phyloP scores from a whole-genome alignment of 1,284 basidiomycete species.

The Fistulinella cinereoalba region DNA sequence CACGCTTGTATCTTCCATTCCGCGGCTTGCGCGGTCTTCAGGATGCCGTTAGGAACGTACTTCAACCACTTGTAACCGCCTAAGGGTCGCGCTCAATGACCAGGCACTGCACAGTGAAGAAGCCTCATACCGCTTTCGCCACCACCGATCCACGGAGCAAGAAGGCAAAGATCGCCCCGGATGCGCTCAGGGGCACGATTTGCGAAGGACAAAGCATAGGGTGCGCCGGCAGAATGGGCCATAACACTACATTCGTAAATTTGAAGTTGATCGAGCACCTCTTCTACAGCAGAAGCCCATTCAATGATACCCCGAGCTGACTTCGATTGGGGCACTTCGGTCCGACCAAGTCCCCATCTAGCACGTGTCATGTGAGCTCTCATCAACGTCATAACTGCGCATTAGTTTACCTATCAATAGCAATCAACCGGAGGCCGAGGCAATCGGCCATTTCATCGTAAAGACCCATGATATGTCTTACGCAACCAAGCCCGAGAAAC shows the following conservation, averaged over 20 bases:
- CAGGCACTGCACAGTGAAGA: not conserved
- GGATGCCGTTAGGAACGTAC: conserved; percentile 89
- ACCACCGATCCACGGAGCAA: conserved; percentile 96
- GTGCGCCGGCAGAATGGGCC: conserved; percentile 96
- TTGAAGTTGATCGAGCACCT: conserved; percentile 79
- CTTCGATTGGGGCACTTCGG: conserved; percentile 65
- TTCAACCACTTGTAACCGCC: conserved; percentile 94
- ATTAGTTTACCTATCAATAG: conserved; percentile 77
- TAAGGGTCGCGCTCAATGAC: conserved; percentile 29
- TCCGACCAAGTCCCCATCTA: conserved; percentile 92
- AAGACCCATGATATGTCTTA: conserved; percentile 89
- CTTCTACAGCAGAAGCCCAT: conserved; percentile 89
- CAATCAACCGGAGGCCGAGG: conserved; percentile 84
- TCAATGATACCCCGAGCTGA: conserved; percentile 79
- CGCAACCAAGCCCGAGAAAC: conserved; percentile 91
- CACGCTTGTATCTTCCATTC: conserved; percentile 97
- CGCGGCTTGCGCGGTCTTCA: conserved; percentile 94
- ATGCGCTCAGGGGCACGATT: conserved; percentile 73
- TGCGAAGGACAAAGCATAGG: conserved; percentile 89
- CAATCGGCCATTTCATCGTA: conserved; percentile 96
- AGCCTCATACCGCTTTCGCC: conserved; percentile 73
- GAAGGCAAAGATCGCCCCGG: conserved; percentile 80
- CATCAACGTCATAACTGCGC: not conserved
- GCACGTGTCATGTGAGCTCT: conserved; percentile 12
- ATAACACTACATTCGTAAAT: conserved; percentile 85